Evolutionary conservation across 139 green algal genomes (phyloP).

Genomic region (Haematococcus lacustris): DNA sequence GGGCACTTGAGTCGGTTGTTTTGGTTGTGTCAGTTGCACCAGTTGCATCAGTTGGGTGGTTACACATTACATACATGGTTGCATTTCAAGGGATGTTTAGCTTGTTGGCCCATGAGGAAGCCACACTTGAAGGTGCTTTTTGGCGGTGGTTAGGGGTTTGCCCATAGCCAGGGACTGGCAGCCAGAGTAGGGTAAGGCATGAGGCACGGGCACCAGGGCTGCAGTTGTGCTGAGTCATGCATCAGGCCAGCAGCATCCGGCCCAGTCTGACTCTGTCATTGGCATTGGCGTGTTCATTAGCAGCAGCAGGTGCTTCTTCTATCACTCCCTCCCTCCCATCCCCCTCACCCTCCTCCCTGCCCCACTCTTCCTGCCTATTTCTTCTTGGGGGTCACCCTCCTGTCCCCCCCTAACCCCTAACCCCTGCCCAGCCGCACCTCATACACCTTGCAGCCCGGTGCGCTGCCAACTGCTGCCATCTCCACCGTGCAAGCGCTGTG

Average conservation of each 20-base stretch:
- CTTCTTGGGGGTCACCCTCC: no score
- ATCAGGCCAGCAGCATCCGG: neutral
- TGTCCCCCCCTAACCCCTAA: no score
- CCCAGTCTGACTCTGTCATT: neutral
- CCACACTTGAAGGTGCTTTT: no score
- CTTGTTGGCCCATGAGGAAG: no score
- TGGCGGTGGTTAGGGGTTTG: no score
- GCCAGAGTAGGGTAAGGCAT: no score
- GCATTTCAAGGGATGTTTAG: neutral
- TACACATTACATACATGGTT: neutral
- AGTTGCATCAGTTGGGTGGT: neutral
- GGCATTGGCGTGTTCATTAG: neutral
- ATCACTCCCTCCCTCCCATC: neutral
- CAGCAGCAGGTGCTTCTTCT: neutral
- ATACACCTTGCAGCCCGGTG: constrained; percentile 43
- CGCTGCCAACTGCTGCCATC: constrained; percentile 63
- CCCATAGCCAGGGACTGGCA: no score
- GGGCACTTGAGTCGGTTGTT: neutral
- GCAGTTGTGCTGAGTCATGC: no score
- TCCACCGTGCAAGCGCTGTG: constrained; percentile 92
- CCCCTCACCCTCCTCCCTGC: neutral
- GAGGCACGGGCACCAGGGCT: no score
- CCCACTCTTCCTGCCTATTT: neutral
- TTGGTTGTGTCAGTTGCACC: neutral
- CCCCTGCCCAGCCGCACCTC: constrained; percentile 4